Conservation (phyloP, 78 protist genomes). For the Pelomyxa schiedti region DNA sequence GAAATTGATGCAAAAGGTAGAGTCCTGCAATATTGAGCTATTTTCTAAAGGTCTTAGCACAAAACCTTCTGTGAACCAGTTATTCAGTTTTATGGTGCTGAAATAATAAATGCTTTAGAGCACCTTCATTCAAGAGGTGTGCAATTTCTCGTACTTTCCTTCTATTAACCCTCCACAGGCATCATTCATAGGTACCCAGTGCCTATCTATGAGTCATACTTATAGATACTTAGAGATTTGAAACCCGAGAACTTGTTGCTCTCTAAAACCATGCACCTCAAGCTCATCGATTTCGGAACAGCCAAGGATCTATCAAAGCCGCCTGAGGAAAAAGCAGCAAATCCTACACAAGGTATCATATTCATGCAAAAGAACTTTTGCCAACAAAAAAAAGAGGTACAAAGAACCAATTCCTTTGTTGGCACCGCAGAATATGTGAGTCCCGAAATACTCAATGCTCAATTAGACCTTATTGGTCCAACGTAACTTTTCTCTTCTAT, state of each 20-base stretch:
- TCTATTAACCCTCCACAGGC: background rate
- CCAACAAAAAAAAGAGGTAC: background rate
- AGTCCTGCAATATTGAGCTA: too few relatives aligned
- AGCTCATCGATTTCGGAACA: slow-evolving; percentile 59
- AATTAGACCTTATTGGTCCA: slow-evolving; percentile 5
- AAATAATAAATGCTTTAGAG: slow-evolving; percentile 48
- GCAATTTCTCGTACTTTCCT: too few relatives aligned
- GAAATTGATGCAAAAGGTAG: too few relatives aligned
- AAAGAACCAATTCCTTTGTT: slow-evolving; percentile 27
- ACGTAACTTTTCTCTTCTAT: background rate
- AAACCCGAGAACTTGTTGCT: slow-evolving; percentile 62
- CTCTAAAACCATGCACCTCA: slow-evolving; percentile 30
- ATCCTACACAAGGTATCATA: too few relatives aligned
- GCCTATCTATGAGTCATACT: too few relatives aligned
- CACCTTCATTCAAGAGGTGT: slow-evolving; percentile 43
- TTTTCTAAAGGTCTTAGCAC: too few relatives aligned
- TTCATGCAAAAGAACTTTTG: background rate
- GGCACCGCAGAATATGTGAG: slow-evolving; percentile 86
- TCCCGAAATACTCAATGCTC: slow-evolving; percentile 66
- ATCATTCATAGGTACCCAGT: slow-evolving; percentile 42
- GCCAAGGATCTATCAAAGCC: slow-evolving; percentile 20
- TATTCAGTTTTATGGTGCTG: slow-evolving; percentile 56
- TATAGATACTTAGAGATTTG: too few relatives aligned
- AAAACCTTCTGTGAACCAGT: slow-evolving; percentile 16
- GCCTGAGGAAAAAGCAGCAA: too few relatives aligned